Percentiles rank a stretch among this genome's conserved stretches.
These are phyloP conservation scores for Euphorbia tirucalli DNA, from an alignment of 345 rosid genomes.

Conservation along the genomic window DNA sequence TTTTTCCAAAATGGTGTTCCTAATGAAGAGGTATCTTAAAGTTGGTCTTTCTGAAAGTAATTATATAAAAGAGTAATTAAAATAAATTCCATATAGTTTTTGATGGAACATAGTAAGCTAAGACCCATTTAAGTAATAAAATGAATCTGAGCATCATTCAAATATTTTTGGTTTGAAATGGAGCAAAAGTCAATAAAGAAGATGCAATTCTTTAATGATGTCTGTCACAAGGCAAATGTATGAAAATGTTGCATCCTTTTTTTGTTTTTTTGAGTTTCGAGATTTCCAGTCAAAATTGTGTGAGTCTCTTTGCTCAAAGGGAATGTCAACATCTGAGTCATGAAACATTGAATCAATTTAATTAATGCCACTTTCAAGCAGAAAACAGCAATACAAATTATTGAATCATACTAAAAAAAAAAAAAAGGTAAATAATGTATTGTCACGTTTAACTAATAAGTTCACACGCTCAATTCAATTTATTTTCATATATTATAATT, in stretches of 20 bases:
- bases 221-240: constrained; percentile 8
- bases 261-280: constrained; percentile 17
- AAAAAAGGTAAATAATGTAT: background rate
- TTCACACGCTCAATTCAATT: background rate
- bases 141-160: background rate
- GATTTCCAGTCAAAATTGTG: constrained; percentile 17
- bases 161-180: constrained; percentile 11
- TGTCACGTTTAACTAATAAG: background rate
- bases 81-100: too few species aligned
- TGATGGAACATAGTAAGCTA: too few species aligned
- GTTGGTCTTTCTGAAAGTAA: too few species aligned
- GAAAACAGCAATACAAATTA: background rate
- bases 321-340: constrained; percentile 21
- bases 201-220: constrained; percentile 26
- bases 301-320: constrained; percentile 9
- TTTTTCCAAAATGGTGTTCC: too few species aligned
- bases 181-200: constrained; percentile 20
- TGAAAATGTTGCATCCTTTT: constrained; percentile 8
- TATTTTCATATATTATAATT: too few species aligned
- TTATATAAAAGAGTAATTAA: too few species aligned
- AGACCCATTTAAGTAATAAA: background rate
- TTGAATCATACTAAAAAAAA: background rate
- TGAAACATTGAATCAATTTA: constrained; percentile 30
- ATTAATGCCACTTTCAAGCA: constrained; percentile 2
- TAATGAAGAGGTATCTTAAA: too few species aligned